Evolutionary conservation across 306 rosid genomes (phyloP).

Genomic region (Astragalus membranaceus): DNA sequence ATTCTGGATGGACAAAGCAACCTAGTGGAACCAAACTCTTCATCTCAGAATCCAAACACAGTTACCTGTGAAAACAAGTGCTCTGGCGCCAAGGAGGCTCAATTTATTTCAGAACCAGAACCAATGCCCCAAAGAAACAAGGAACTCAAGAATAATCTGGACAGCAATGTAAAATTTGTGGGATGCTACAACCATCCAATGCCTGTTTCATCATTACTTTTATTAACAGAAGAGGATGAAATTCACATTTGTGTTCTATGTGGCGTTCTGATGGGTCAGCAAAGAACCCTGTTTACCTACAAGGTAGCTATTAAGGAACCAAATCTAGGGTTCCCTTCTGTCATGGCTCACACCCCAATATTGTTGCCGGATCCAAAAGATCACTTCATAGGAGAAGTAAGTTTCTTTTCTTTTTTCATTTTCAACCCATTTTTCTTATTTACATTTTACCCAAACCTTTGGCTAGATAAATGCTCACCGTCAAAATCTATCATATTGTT

Average conservation of each 20-base stretch:
- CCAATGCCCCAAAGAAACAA: slow-evolving; percentile 20
- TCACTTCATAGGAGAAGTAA: slow-evolving; percentile 50
- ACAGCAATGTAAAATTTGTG: slow-evolving; percentile 42
- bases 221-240: slow-evolving; percentile 45
- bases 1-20: slow-evolving; percentile 32
- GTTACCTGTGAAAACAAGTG: slow-evolving; percentile 24
- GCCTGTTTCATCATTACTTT: slow-evolving; percentile 56
- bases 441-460: neutral
- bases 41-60: slow-evolving; percentile 26
- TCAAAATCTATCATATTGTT: neutral
- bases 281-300: slow-evolving; percentile 56
- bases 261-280: slow-evolving; percentile 40
- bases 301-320: slow-evolving; percentile 46
- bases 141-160: slow-evolving; percentile 35
- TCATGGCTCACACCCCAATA: slow-evolving; percentile 55
- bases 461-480: neutral
- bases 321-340: slow-evolving; percentile 58
- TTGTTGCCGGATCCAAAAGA: slow-evolving; percentile 47
- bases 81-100: slow-evolving; percentile 27
- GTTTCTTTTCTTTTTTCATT: slow-evolving; percentile 28
- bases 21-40: slow-evolving; percentile 11
- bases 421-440: neutral
- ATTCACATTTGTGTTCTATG: slow-evolving; percentile 60
- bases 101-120: slow-evolving; percentile 28
- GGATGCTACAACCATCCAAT: slow-evolving; percentile 72